Percentiles rank a stretch among this genome's conserved stretches.
phyloP scores from a whole-genome alignment of 2,329 filamentous ascomycete genomes.

The Botrytis galanthina region DNA sequence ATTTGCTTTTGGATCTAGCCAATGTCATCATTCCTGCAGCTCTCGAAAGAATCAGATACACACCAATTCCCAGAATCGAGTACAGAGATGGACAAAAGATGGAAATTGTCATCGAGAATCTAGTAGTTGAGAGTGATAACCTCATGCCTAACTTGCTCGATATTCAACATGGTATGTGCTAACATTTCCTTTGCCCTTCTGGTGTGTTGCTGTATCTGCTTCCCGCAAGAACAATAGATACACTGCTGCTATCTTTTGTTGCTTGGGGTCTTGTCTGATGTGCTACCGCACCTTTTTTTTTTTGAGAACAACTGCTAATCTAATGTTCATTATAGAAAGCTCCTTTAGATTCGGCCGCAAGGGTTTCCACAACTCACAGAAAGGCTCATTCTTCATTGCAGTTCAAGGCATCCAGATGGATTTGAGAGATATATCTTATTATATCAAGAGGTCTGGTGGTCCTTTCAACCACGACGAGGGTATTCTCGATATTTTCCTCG shows the following conservation, averaged over 20 bases:
- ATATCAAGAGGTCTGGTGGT: slow-evolving; percentile 91
- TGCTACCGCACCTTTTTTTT: not conserved
- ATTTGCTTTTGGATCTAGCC: slow-evolving; percentile 83
- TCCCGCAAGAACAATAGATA: not conserved
- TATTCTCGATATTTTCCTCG: slow-evolving; percentile 83
- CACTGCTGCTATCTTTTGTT: not conserved
- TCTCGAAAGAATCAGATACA: slow-evolving; percentile 83
- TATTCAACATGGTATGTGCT: slow-evolving; percentile 60
- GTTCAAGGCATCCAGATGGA: slow-evolving; percentile 93
- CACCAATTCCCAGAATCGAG: slow-evolving; percentile 92
- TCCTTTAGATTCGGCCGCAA: slow-evolving; percentile 95
- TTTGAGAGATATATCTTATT: slow-evolving; percentile 85
- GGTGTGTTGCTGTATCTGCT: not conserved
- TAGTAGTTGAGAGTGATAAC: slow-evolving; percentile 95
- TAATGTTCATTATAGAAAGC: slow-evolving; percentile 56
- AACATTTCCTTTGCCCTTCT: not conserved
- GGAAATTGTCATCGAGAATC: slow-evolving; percentile 89
- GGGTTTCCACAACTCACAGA: slow-evolving; percentile 73
- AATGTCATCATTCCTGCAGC: slow-evolving; percentile 81
- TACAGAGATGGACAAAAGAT: slow-evolving; percentile 73
- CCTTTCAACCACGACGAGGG: slow-evolving; percentile 89
- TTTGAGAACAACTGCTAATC: slow-evolving; percentile 8
- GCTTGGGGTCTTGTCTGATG: not conserved
- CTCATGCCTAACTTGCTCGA: slow-evolving; percentile 91
- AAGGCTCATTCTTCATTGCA: slow-evolving; percentile 78